Conservation (phyloP, 2,329 filamentous ascomycete species). For the Pseudonectria foliicola region DNA sequence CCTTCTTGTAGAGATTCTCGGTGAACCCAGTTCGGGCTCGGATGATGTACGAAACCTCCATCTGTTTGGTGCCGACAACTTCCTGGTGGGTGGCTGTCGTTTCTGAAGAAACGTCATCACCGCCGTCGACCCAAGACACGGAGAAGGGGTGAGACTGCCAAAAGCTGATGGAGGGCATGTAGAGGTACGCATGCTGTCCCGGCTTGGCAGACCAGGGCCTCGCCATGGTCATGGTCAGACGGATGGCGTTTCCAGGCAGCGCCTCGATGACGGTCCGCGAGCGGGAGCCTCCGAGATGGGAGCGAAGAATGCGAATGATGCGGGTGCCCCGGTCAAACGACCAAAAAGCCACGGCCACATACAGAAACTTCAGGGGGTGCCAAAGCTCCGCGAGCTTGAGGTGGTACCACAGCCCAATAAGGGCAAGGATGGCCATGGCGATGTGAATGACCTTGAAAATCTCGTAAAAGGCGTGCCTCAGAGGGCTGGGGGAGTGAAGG, state of each 20-base stretch:
- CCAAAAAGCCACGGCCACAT: slow-evolving; percentile 61
- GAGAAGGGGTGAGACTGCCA: slow-evolving; percentile 77
- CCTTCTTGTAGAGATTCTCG: slow-evolving; percentile 59
- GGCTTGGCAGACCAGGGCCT: slow-evolving; percentile 70
- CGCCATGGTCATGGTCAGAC: slow-evolving; percentile 66
- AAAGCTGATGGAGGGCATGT: slow-evolving; percentile 64
- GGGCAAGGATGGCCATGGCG: slow-evolving; percentile 47
- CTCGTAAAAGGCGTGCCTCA: slow-evolving; percentile 75
- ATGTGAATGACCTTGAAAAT: slow-evolving; percentile 70
- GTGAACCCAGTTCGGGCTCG: slow-evolving; percentile 70
- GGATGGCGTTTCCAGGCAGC: slow-evolving; percentile 66
- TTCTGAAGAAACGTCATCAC: slow-evolving; percentile 41
- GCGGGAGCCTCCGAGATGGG: slow-evolving; percentile 60
- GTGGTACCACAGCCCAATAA: slow-evolving; percentile 63
- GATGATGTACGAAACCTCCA: slow-evolving; percentile 63
- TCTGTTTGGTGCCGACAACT: slow-evolving; percentile 52
- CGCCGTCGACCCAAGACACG: slow-evolving; percentile 68
- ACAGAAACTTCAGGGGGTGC: slow-evolving; percentile 49
- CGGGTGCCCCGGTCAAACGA: slow-evolving; percentile 54
- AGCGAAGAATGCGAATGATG: slow-evolving; percentile 52
- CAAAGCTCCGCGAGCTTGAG: slow-evolving; percentile 44
- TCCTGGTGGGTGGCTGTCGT: slow-evolving; percentile 54
- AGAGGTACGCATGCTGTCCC: slow-evolving; percentile 73
- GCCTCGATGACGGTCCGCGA: slow-evolving; percentile 66
- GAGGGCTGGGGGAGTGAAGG: slow-evolving; percentile 61